phyloP scores from a whole-genome alignment of 257 asterid genomes.

The Fraxinus cuspidata region DNA sequence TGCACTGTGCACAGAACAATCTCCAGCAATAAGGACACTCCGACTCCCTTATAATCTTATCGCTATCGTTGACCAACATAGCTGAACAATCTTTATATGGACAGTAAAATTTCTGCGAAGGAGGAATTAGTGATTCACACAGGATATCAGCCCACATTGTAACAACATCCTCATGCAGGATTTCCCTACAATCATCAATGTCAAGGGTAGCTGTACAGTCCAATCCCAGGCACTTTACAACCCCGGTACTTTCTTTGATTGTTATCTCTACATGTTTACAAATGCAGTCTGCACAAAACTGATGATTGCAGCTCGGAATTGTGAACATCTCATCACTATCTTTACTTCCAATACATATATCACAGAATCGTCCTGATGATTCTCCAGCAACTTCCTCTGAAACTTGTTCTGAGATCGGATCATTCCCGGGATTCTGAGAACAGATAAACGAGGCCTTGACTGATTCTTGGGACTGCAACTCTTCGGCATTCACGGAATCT shows the following conservation, averaged over 20 bases:
- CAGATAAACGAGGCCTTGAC: slow-evolving; percentile 29
- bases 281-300: slow-evolving; percentile 53
- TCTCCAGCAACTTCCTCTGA: slow-evolving; percentile 5
- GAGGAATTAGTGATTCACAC: slow-evolving; percentile 42
- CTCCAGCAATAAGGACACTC: slow-evolving; percentile 54
- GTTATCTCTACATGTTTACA: slow-evolving; percentile 37
- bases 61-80: slow-evolving; percentile 39
- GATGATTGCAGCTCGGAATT: slow-evolving; percentile 39
- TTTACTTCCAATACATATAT: slow-evolving; percentile 57
- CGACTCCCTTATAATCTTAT: slow-evolving; percentile 33
- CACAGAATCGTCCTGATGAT: slow-evolving; percentile 38
- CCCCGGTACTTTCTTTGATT: slow-evolving; percentile 15
- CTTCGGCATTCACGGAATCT: slow-evolving; percentile 33
- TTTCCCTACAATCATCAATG: slow-evolving; percentile 22
- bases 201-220: slow-evolving; percentile 43
- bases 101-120: slow-evolving; percentile 44
- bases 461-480: slow-evolving; percentile 46
- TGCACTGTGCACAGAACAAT: slow-evolving; percentile 50
- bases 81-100: slow-evolving; percentile 58
- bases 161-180: slow-evolving; percentile 23
- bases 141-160: slow-evolving; percentile 41
- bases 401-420: neutral
- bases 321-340: slow-evolving; percentile 30
- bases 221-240: slow-evolving; percentile 50
- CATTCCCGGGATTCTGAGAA: neutral